phyloP scores from a whole-genome alignment of 2,329 filamentous ascomycete species.

The Penicillium vulpinum region DNA sequence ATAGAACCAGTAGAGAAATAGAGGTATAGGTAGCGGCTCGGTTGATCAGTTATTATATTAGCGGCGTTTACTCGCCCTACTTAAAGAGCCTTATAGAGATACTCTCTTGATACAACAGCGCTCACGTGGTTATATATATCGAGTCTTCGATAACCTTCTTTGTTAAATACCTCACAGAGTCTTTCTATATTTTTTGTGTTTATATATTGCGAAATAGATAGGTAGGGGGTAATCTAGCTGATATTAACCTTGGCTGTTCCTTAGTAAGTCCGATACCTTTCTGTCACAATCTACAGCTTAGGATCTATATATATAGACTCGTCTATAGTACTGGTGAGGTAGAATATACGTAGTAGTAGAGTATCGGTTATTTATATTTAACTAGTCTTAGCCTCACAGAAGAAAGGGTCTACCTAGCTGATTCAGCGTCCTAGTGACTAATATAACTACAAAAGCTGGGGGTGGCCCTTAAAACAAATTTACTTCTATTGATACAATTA shows the following conservation, averaged over 20 bases:
- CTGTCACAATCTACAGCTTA: constrained; percentile 16
- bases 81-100: constrained; percentile 14
- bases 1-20: constrained; percentile 22
- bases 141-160: constrained; percentile 22
- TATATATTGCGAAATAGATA: constrained; percentile 3
- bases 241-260: constrained; percentile 29
- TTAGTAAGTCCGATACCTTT: constrained; percentile 28
- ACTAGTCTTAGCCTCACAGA: too few species aligned
- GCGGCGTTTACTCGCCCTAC: constrained; percentile 3
- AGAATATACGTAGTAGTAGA: too few species aligned
- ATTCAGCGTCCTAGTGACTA: too few species aligned
- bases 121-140: constrained; percentile 22
- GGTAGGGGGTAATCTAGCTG: constrained; percentile 20
- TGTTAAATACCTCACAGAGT: constrained; percentile 23
- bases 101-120: constrained; percentile 16
- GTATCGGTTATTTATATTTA: too few species aligned
- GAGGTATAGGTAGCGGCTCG: constrained; percentile 17
- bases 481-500: too few species aligned
- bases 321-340: not conserved
- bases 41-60: constrained; percentile 8
- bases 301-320: constrained; percentile 15
- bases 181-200: constrained; percentile 22
- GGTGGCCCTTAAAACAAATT: too few species aligned
- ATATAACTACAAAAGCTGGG: too few species aligned
- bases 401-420: too few species aligned